A percentile compares a stretch with the other conserved stretches of the same genome.
Evolutionary conservation across 1,284 basidiomycete species (phyloP).

Genomic region (Ceratobasidium sp.): DNA sequence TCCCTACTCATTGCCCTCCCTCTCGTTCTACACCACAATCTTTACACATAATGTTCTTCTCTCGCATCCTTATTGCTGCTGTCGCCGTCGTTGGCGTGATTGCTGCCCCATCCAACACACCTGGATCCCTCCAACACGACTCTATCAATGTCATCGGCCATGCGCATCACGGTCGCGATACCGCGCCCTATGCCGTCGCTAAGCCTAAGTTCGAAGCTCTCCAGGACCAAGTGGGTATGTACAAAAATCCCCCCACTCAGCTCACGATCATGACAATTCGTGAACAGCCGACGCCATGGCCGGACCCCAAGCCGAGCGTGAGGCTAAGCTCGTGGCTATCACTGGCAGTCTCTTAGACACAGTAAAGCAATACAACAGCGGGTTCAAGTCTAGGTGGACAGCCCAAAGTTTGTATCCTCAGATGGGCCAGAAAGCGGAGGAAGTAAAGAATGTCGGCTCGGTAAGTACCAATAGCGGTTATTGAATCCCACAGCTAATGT

Average conservation of each 20-base stretch:
- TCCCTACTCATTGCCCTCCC: neutral
- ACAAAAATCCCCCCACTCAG: neutral
- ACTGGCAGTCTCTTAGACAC: neutral
- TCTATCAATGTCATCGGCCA: neutral
- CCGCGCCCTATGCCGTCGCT: neutral
- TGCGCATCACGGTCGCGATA: neutral
- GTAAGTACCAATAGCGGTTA: neutral
- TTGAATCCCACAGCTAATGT: neutral
- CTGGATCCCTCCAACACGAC: neutral
- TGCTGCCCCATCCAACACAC: neutral
- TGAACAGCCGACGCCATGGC: slow-evolving; percentile 15
- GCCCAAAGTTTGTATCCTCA: too few relatives aligned
- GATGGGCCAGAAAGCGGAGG: too few relatives aligned
- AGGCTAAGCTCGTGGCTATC: neutral
- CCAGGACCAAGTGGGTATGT: neutral
- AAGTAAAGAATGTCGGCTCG: neutral
- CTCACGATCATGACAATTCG: neutral
- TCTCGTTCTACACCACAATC: slow-evolving; percentile 8
- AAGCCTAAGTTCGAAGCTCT: neutral
- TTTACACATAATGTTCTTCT: slow-evolving; percentile 12
- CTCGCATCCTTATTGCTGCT: slow-evolving; percentile 10
- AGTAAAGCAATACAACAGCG: neutral
- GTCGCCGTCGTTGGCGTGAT: neutral
- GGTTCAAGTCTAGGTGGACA: neutral
- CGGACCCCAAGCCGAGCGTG: neutral